These are phyloP conservation scores for Sporobolomyces pararoseus DNA, from an alignment of 768 basidiomycete genomes.

Conservation along the genomic window DNA sequence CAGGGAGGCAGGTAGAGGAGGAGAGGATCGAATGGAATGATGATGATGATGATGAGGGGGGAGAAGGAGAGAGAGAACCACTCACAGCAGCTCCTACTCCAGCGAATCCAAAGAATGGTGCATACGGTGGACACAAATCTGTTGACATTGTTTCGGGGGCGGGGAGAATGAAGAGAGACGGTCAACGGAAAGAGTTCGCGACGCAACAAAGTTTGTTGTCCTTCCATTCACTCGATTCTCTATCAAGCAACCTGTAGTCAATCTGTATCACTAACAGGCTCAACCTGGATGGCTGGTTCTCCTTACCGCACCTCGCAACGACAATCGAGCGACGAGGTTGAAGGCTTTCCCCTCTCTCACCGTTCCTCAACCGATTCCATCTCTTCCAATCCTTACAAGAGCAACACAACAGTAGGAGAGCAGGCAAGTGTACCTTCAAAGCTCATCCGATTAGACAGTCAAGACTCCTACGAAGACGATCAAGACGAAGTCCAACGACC, in stretches of 20 bases:
- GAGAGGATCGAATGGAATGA: too few species aligned
- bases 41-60: constrained; percentile 9
- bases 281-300: neutral
- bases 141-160: constrained; percentile 7
- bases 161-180: neutral
- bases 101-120: constrained; percentile 96
- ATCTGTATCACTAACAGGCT: neutral
- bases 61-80: constrained; percentile 12
- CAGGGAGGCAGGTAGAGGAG: neutral
- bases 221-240: too few species aligned
- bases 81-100: constrained; percentile 90
- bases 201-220: too few species aligned
- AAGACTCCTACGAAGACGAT: neutral
- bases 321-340: neutral
- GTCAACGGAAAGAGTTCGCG: too few species aligned
- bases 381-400: too few species aligned
- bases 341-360: constrained; percentile 12
- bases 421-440: neutral
- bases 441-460: neutral
- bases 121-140: constrained; percentile 57
- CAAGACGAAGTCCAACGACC: neutral
- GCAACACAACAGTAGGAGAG: neutral
- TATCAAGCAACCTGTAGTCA: too few species aligned
- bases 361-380: constrained; percentile 5
- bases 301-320: neutral